Evolutionary conservation across 352 stramenopile genomes (phyloP).

Genomic region (Globisporangium orthogonon): DNA sequence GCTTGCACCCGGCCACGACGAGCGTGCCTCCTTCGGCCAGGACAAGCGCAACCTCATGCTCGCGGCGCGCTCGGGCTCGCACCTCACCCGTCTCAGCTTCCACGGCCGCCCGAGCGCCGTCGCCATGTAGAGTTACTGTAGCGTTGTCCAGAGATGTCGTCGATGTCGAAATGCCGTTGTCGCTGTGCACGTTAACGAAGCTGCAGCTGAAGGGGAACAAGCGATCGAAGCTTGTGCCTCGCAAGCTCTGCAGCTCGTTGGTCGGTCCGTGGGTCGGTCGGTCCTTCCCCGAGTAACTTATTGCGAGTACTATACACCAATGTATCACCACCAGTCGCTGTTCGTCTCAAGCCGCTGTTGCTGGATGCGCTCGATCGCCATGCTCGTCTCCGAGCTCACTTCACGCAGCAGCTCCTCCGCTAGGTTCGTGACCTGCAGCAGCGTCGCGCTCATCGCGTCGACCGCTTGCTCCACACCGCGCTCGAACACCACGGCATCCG

Average conservation of each 20-base stretch:
- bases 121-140: slow-evolving; percentile 5
- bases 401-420: slow-evolving; percentile 29
- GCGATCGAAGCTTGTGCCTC: slow-evolving; percentile 6
- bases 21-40: slow-evolving; percentile 4
- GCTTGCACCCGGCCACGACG: slow-evolving; percentile 9
- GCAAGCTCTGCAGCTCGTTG: no score
- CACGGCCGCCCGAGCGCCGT: slow-evolving; percentile 9
- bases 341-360: slow-evolving; percentile 11
- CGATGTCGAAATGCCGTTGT: neutral
- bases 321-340: slow-evolving; percentile 6
- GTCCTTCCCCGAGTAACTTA: neutral
- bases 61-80: slow-evolving; percentile 4
- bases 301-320: neutral
- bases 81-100: slow-evolving; percentile 11
- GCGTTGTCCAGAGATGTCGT: neutral
- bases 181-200: neutral
- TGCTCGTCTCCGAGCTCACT: slow-evolving; percentile 32
- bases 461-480: slow-evolving; percentile 20
- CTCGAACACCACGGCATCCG: slow-evolving; percentile 22
- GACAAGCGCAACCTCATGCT: slow-evolving; percentile 12
- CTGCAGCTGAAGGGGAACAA: neutral
- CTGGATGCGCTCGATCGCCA: slow-evolving; percentile 36
- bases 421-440: slow-evolving; percentile 35
- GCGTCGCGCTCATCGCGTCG: slow-evolving; percentile 16
- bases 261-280: neutral